phyloP scores from a whole-genome alignment of 306 rosid species.

The Cucumis cinereus region DNA sequence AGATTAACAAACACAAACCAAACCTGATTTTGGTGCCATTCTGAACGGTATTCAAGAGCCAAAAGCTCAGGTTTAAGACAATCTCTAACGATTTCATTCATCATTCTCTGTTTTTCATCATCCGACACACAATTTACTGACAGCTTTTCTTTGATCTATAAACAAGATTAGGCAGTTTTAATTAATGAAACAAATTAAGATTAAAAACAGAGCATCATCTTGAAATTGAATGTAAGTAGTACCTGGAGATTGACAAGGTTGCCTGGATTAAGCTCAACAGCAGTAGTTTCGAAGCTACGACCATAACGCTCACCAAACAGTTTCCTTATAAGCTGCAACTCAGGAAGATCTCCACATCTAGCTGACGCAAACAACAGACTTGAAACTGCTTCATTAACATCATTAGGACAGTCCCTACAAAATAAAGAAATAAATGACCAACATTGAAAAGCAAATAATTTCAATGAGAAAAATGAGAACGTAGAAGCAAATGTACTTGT shows the following conservation, averaged over 20 bases:
- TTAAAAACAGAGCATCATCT: not conserved
- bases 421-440: not conserved
- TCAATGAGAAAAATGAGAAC: not conserved
- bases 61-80: conserved; percentile 29
- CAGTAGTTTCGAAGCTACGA: conserved; percentile 29
- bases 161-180: not conserved
- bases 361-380: conserved; percentile 82
- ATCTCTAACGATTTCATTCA: conserved; percentile 50
- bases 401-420: conserved; percentile 51
- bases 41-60: conserved; percentile 55
- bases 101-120: conserved; percentile 34
- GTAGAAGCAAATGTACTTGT: conserved; percentile 28
- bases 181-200: not conserved
- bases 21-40: conserved; percentile 46
- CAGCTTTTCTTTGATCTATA: conserved; percentile 52
- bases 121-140: conserved; percentile 28
- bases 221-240: not conserved
- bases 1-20: no score
- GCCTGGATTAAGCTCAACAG: conserved; percentile 52
- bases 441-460: not conserved
- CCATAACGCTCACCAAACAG: conserved; percentile 70
- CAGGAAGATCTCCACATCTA: conserved; percentile 79
- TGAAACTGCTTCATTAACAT: conserved; percentile 74
- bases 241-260: conserved; percentile 73
- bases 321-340: conserved; percentile 56